phyloP scores from a whole-genome alignment of 495 filamentous ascomycete species.

The Xylaria flabelliformis region DNA sequence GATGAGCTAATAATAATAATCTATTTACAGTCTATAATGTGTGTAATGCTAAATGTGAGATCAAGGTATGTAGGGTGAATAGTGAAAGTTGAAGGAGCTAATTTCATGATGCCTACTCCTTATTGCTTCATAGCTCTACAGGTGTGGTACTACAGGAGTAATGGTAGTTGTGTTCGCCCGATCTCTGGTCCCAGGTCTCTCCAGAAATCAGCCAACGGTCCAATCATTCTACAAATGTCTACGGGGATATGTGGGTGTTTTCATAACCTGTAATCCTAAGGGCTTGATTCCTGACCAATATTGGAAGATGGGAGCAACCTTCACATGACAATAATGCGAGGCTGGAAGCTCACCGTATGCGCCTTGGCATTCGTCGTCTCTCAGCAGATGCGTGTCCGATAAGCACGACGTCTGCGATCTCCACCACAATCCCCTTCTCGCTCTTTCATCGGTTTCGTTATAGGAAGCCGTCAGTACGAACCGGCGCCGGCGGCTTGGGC shows the following conservation, averaged over 20 bases:
- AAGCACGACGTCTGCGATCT: not conserved
- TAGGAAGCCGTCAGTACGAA: conserved; percentile 26
- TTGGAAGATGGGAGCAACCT: not conserved
- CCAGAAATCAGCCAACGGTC: not conserved
- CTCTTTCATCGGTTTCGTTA: not conserved
- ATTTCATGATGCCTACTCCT: not conserved
- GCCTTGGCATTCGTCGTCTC: not conserved
- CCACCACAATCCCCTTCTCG: not conserved
- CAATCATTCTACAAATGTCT: not conserved
- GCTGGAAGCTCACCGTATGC: not conserved
- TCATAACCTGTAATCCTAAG: not conserved
- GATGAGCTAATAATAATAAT: not conserved
- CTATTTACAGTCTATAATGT: not conserved
- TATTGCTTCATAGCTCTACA: not conserved
- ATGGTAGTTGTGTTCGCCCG: not conserved
- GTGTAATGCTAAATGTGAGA: not conserved
- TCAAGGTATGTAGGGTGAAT: not conserved
- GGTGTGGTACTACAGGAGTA: not conserved
- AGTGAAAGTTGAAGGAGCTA: not conserved
- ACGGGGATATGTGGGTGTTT: not conserved
- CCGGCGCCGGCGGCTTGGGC: conserved; percentile 21
- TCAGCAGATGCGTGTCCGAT: not conserved
- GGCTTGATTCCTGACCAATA: not conserved
- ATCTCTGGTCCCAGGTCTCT: not conserved
- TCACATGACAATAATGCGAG: not conserved